phyloP scores from a whole-genome alignment of 2,329 filamentous ascomycete species.

The Aureobasidium subglaciale region DNA sequence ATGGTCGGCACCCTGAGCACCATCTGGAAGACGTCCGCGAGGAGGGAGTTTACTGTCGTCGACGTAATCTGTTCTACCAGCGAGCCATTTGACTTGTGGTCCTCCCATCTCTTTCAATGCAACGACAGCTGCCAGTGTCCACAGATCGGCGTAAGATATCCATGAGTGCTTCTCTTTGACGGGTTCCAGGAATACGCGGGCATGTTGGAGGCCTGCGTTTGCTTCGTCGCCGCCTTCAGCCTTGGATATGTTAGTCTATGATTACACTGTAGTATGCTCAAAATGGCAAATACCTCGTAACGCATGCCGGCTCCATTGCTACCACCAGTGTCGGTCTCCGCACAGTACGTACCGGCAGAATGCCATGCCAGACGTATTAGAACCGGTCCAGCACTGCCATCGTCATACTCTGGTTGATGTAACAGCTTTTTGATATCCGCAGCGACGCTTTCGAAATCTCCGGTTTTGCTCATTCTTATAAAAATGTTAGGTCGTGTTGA shows the following conservation, averaged over 20 bases:
- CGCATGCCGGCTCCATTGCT: slow-evolving; percentile 61
- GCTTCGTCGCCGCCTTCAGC: slow-evolving; percentile 57
- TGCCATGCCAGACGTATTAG: slow-evolving; percentile 61
- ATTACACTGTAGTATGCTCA: background rate
- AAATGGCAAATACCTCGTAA: slow-evolving; percentile 41
- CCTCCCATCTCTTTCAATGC: slow-evolving; percentile 56
- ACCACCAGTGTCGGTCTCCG: slow-evolving; percentile 53
- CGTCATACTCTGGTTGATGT: slow-evolving; percentile 55
- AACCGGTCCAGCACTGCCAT: slow-evolving; percentile 57
- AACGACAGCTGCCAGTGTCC: slow-evolving; percentile 55
- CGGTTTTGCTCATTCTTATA: slow-evolving; percentile 16
- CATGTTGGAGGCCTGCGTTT: slow-evolving; percentile 58
- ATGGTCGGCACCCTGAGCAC: slow-evolving; percentile 47
- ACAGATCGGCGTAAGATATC: slow-evolving; percentile 60
- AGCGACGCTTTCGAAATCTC: slow-evolving; percentile 21
- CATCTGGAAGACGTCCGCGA: slow-evolving; percentile 51
- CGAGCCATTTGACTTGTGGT: slow-evolving; percentile 49
- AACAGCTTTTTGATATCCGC: slow-evolving; percentile 22
- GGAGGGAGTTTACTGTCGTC: slow-evolving; percentile 54
- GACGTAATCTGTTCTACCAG: slow-evolving; percentile 56
- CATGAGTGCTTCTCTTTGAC: slow-evolving; percentile 53
- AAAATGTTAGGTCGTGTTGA: too few species aligned
- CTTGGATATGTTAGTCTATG: background rate
- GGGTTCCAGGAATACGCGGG: slow-evolving; percentile 57
- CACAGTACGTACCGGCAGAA: slow-evolving; percentile 56